Base-by-base conservation (phyloP, 2,329 filamentous ascomycete genomes). In the Monilinia polystroma region DNA sequence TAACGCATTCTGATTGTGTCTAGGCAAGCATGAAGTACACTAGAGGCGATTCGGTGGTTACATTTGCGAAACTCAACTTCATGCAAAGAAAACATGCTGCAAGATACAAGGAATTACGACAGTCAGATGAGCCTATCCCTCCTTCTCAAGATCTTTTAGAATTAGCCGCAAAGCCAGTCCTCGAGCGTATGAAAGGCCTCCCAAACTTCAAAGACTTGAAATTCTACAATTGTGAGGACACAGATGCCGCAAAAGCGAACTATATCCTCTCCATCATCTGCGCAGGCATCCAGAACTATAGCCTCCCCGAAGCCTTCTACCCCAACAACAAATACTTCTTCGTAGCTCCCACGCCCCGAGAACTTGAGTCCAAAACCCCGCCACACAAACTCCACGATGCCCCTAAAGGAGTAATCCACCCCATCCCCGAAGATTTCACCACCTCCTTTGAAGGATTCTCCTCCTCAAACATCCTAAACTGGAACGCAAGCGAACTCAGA, bases 11-110 rank as follows among this genome's bases (percentile, higher is more conserved):
- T 59, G 43, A 41, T 26, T 43, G 26, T 12, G 20, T 47, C 23
- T 63, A 92, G 85, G 94, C 97, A 76, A 87, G 88, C 56, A 83
- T 96, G 71, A 93, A 92, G 75, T 96, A 97, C 79, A 98, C 93
- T 3, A 91, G 90, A 73, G 94, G 94, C 12, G 93, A 97, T 76
- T 92, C 93, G 8, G 89, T 90, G 18, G 91, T 97, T 23, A 87
- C 90, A 26, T 85, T 89, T 62, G 86, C 88, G 59, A 99, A 98
- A 76, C 83, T 98, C 20, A 84, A 86, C 72, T 92, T 88, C 76
- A 84, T 98, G 59, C 92, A 97, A 74, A 87, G 85, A 72, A 84
- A 85, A 57, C 91, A 94, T 57, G 75, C 76, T 43, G 66, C 64
- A 29, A 72, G 73, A 23, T 76, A 77, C 62, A 72, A 72, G 45